Evolutionary conservation across 2,329 filamentous ascomycete species (phyloP).

Genomic region (Alternaria burnsii): DNA sequence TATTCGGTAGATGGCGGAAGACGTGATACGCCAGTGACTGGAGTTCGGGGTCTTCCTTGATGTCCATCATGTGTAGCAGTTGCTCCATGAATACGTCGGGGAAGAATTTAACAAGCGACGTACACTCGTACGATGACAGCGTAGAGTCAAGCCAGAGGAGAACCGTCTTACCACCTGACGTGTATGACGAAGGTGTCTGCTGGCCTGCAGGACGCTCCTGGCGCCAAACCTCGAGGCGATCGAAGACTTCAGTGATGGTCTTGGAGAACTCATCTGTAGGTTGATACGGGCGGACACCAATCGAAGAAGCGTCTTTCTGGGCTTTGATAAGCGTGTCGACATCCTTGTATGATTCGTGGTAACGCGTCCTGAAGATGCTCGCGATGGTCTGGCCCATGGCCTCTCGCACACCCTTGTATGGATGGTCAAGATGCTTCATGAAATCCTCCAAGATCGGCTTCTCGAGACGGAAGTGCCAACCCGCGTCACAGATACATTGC

Average conservation of each 20-base stretch:
- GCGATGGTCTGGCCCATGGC: constrained; percentile 90
- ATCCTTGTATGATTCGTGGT: constrained; percentile 91
- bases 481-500: constrained; percentile 83
- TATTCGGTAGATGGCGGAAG: constrained; percentile 94
- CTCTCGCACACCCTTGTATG: constrained; percentile 96
- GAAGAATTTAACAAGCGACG: constrained; percentile 89
- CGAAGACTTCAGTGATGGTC: constrained; percentile 79
- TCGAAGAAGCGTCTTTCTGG: constrained; percentile 81
- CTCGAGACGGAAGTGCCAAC: constrained; percentile 95
- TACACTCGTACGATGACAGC: constrained; percentile 91
- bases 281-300: constrained; percentile 84
- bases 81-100: constrained; percentile 88
- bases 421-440: constrained; percentile 89
- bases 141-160: constrained; percentile 94
- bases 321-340: constrained; percentile 77
- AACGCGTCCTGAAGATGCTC: constrained; percentile 87
- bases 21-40: constrained; percentile 96
- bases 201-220: constrained; percentile 84
- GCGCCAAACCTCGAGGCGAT: constrained; percentile 85
- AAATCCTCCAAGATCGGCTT: constrained; percentile 90
- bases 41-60: constrained; percentile 96
- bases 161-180: constrained; percentile 94
- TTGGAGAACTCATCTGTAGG: constrained; percentile 76
- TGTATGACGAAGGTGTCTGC: constrained; percentile 93
- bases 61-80: constrained; percentile 99